Evolutionary conservation across 2,329 filamentous ascomycete species (phyloP).

Genomic region (Capronia coronata): DNA sequence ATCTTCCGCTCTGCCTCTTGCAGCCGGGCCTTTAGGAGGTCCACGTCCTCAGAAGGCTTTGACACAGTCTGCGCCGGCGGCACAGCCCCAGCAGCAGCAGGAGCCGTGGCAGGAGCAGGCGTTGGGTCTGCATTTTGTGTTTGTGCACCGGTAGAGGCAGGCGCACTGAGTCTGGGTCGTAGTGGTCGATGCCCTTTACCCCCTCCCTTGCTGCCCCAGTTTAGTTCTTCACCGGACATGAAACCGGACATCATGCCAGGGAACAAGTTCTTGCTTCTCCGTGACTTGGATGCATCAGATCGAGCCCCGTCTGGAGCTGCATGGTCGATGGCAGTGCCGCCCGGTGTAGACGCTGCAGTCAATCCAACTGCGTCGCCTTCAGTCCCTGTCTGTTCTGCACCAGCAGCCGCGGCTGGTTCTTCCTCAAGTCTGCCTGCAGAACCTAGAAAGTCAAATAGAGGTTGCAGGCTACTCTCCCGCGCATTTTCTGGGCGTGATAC

Average conservation of each 20-base stretch:
- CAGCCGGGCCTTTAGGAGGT: constrained; percentile 17
- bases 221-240: constrained; percentile 11
- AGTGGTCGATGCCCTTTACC: background rate
- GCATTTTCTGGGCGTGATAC: constrained; percentile 1
- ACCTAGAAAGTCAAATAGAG: constrained; percentile 25
- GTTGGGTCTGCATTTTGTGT: background rate
- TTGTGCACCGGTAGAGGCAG: background rate
- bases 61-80: background rate
- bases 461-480: constrained; percentile 16
- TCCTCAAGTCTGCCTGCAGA: constrained; percentile 13
- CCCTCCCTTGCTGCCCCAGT: constrained; percentile 4
- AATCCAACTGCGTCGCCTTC: background rate
- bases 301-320: background rate
- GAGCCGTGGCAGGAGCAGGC: background rate
- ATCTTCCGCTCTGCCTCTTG: constrained; percentile 21
- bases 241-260: constrained; percentile 20
- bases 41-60: constrained; percentile 12
- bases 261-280: background rate
- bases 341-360: background rate
- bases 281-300: background rate
- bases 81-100: background rate
- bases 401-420: background rate
- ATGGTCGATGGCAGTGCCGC: background rate
- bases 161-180: background rate
- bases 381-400: background rate